Conservation (phyloP, 2,329 filamentous ascomycete species). For the Bisporella sp. region DNA sequence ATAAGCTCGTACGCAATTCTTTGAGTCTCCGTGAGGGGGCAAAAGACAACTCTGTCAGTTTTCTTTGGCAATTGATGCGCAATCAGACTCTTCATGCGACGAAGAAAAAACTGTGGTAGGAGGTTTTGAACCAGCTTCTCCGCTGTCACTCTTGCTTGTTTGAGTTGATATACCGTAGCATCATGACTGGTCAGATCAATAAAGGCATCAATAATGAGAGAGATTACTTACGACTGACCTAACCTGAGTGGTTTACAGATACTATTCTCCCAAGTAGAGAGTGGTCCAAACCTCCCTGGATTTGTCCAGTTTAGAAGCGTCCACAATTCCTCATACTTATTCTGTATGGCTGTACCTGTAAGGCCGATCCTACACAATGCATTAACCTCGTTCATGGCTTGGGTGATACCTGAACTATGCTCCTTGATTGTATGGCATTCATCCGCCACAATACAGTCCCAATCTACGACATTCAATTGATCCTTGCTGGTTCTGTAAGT, state of each 20-base stretch:
- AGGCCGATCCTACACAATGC: constrained; percentile 86
- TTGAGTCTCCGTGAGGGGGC: constrained; percentile 78
- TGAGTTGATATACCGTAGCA: constrained; percentile 76
- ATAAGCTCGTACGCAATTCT: constrained; percentile 77
- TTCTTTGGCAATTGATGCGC: constrained; percentile 92
- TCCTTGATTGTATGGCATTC: constrained; percentile 92
- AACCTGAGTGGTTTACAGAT: constrained; percentile 76
- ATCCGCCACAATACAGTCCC: constrained; percentile 92
- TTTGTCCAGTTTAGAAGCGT: constrained; percentile 95
- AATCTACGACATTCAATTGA: constrained; percentile 73
- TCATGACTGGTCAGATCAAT: constrained; percentile 49
- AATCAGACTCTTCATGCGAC: constrained; percentile 88
- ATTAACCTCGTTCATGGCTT: constrained; percentile 85
- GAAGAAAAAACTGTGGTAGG: constrained; percentile 81
- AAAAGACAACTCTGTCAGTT: constrained; percentile 90
- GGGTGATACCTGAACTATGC: constrained; percentile 65
- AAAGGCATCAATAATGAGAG: background rate
- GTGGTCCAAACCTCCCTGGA: constrained; percentile 63
- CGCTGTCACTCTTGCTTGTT: constrained; percentile 72
- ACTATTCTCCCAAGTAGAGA: constrained; percentile 69
- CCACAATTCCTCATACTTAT: constrained; percentile 97
- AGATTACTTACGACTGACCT: constrained; percentile 58
- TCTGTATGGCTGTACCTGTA: constrained; percentile 94
- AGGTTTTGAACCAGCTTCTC: constrained; percentile 80
- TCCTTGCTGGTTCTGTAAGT: constrained; percentile 77